These are phyloP conservation scores for Oxyria digyna DNA, from an alignment of 148 eudicot species.

Conservation along the genomic window DNA sequence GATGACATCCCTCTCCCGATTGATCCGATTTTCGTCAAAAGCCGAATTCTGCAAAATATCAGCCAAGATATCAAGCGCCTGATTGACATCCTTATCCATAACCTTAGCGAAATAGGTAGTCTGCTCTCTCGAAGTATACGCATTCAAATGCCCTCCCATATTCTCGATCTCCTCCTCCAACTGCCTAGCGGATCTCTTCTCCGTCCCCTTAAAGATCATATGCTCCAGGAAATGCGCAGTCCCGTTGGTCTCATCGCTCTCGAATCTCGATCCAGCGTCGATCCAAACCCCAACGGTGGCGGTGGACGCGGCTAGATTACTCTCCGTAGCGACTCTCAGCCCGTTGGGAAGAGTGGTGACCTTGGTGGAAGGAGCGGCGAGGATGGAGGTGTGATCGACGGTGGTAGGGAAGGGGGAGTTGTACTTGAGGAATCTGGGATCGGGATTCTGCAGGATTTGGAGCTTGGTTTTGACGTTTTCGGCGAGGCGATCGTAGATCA, in stretches of 20 bases:
- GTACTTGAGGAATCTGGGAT: constrained; percentile 46
- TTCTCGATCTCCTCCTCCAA: constrained; percentile 86
- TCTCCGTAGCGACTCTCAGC: constrained; percentile 65
- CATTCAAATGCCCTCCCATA: constrained; percentile 90
- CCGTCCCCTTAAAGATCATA: constrained; percentile 73
- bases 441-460: constrained; percentile 33
- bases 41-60: constrained; percentile 86
- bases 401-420: constrained; percentile 56
- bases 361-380: constrained; percentile 39
- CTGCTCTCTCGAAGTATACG: constrained; percentile 79
- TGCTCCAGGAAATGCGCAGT: constrained; percentile 79
- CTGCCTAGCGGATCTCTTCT: constrained; percentile 31
- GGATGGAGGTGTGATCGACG: constrained; percentile 43
- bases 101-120: constrained; percentile 80
- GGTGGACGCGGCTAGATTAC: constrained; percentile 32
- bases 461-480: constrained; percentile 49
- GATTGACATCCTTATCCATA: constrained; percentile 46
- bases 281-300: constrained; percentile 94
- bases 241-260: constrained; percentile 53
- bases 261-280: constrained; percentile 72
- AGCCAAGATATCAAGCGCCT: constrained; percentile 58
- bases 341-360: constrained; percentile 65
- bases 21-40: constrained; percentile 49
- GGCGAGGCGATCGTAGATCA: constrained; percentile 70
- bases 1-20: constrained; percentile 75